Percentiles rank a stretch among this genome's conserved stretches.
Conservation (phyloP, 768 basidiomycete genomes). For the Tylopilus intermedius region DNA sequence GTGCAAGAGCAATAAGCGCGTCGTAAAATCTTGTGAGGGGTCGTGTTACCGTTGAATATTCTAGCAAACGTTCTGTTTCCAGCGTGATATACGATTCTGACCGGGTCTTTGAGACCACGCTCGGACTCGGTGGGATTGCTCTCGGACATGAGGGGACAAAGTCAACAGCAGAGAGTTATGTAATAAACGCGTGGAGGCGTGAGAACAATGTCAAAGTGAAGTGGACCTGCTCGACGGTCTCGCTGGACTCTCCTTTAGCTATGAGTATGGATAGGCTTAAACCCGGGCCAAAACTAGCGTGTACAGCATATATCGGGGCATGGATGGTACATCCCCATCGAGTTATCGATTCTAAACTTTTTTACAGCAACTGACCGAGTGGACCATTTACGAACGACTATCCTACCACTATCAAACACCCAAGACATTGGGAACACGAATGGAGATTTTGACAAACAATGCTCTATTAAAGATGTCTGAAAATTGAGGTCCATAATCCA, state of each 20-base stretch:
- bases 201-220: background rate
- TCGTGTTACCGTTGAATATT: slow-evolving; percentile 36
- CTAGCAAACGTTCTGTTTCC: slow-evolving; percentile 35
- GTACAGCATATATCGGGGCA: no score
- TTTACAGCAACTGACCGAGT: background rate
- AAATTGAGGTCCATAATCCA: slow-evolving; percentile 15
- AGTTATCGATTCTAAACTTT: no score
- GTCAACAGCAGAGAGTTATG: background rate
- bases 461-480: slow-evolving; percentile 12
- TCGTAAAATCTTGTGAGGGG: background rate
- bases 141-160: background rate
- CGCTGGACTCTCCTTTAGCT: no score
- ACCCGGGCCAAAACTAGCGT: no score
- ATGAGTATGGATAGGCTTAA: no score
- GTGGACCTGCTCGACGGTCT: no score
- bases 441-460: background rate
- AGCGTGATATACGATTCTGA: slow-evolving; percentile 37
- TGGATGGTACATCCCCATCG: no score
- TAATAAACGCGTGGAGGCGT: slow-evolving; percentile 3
- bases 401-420: slow-evolving; percentile 1
- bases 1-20: slow-evolving; percentile 4
- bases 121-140: background rate
- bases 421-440: background rate
- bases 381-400: background rate
- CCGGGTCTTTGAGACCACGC: slow-evolving; percentile 1